A percentile compares a stretch with the other conserved stretches of the same genome.
Conservation (phyloP, 1,284 basidiomycete species). For the Puccinia triticina region DNA sequence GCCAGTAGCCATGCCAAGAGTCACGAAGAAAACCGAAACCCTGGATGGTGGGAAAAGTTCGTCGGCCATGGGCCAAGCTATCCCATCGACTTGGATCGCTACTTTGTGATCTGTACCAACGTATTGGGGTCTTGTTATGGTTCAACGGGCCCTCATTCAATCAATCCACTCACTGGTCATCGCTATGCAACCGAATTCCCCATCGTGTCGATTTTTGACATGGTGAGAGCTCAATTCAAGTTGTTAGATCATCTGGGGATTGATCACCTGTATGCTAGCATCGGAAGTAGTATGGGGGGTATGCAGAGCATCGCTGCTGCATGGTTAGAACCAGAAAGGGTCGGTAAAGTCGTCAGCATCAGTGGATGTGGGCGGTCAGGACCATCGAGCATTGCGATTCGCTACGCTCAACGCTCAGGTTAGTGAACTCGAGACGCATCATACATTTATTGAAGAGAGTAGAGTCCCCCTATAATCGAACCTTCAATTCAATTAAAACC, state of each 20-base stretch:
- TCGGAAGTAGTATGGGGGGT: slow-evolving; percentile 93
- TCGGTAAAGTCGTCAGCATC: slow-evolving; percentile 86
- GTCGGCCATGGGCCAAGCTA: slow-evolving; percentile 81
- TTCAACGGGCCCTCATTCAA: slow-evolving; percentile 86
- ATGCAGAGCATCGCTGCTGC: slow-evolving; percentile 97
- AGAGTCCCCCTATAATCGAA: neutral
- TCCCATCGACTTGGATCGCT: slow-evolving; percentile 87
- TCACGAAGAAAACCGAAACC: slow-evolving; percentile 73
- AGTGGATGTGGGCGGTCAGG: slow-evolving; percentile 89
- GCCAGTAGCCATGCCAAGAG: slow-evolving; percentile 95
- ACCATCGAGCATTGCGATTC: slow-evolving; percentile 89
- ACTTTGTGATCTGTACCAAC: slow-evolving; percentile 95
- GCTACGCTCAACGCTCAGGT: slow-evolving; percentile 81
- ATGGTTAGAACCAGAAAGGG: slow-evolving; percentile 86
- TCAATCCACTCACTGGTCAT: slow-evolving; percentile 69
- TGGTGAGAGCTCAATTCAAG: slow-evolving; percentile 86
- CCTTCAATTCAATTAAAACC: neutral
- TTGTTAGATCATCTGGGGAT: slow-evolving; percentile 85
- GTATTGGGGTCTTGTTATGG: slow-evolving; percentile 97
- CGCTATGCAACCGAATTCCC: slow-evolving; percentile 91
- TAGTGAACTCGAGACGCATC: slow-evolving; percentile 37
- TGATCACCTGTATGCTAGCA: slow-evolving; percentile 82
- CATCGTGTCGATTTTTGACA: slow-evolving; percentile 90
- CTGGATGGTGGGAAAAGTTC: slow-evolving; percentile 99
- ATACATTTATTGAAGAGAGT: neutral